A percentile compares a stretch with the other conserved stretches of the same genome.
These are phyloP conservation scores for Ogataea thermomethanolica DNA, from an alignment of 805 yeast genomes.

Conservation along the genomic window DNA sequence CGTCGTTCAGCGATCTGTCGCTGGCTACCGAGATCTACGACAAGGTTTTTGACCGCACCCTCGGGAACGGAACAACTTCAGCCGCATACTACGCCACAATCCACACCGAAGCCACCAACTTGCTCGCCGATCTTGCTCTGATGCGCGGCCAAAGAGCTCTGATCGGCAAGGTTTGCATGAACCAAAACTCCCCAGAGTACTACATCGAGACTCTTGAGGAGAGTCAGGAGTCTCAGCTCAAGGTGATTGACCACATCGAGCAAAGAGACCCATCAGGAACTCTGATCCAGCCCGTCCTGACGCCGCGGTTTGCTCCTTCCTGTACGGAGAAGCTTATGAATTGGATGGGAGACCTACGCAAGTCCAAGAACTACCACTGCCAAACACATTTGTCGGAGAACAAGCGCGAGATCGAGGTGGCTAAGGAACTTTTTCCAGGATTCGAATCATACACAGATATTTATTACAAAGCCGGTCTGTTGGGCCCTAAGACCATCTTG, in stretches of 20 bases:
- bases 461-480: conserved; percentile 59
- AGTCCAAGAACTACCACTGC: conserved; percentile 51
- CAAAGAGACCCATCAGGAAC: conserved; percentile 50
- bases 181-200: conserved; percentile 71
- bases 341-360: conserved; percentile 60
- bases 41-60: conserved; percentile 64
- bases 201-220: conserved; percentile 56
- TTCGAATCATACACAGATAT: conserved; percentile 69
- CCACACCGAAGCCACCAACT: conserved; percentile 69
- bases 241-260: conserved; percentile 55
- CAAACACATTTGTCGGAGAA: conserved; percentile 95
- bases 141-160: conserved; percentile 78
- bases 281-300: conserved; percentile 66
- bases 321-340: conserved; percentile 63
- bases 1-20: conserved; percentile 51
- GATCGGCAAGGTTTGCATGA: conserved; percentile 94
- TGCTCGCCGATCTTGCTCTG: conserved; percentile 70
- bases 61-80: conserved; percentile 82
- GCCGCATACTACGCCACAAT: conserved; percentile 91
- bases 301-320: conserved; percentile 93
- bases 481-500: conserved; percentile 65
- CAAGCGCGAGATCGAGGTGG: conserved; percentile 69
- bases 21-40: conserved; percentile 62
- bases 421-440: conserved; percentile 67
- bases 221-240: conserved; percentile 50